Evolutionary conservation across 352 stramenopile species (phyloP).

Genomic region (Globisporangium splendens): DNA sequence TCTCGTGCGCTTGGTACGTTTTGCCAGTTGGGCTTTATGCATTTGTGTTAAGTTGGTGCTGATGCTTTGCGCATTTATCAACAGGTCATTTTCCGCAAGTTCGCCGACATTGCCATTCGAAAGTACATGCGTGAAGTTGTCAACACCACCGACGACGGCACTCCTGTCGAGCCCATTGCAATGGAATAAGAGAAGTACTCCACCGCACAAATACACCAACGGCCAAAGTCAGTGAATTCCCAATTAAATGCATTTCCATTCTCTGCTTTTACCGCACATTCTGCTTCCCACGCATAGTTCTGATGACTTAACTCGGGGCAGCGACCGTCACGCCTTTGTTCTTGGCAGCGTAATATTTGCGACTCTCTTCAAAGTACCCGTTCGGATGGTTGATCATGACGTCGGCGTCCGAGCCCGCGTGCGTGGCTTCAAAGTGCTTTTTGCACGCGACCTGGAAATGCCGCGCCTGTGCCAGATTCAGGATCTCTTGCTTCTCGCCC

Average conservation of each 20-base stretch:
- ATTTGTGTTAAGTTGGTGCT: too few species aligned
- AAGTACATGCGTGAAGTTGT: constrained; percentile 57
- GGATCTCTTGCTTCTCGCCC: constrained; percentile 91
- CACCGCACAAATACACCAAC: background rate
- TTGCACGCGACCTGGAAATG: constrained; percentile 98
- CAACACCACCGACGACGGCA: constrained; percentile 7
- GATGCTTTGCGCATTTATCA: too few species aligned
- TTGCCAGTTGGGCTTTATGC: constrained; percentile 2
- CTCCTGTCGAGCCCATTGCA: constrained; percentile 1
- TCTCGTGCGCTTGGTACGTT: constrained; percentile 56
- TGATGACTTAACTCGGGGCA: constrained; percentile 4
- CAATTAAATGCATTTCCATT: constrained; percentile 3
- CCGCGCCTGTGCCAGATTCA: constrained; percentile 87
- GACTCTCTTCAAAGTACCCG: constrained; percentile 95
- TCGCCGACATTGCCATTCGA: constrained; percentile 59
- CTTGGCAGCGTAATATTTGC: constrained; percentile 90
- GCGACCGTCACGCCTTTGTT: constrained; percentile 61
- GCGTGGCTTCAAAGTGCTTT: constrained; percentile 95
- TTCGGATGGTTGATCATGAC: constrained; percentile 99
- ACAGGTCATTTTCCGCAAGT: constrained; percentile 66
- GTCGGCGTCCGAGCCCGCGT: constrained; percentile 80
- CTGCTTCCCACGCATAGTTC: background rate
- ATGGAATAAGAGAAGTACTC: constrained; percentile 3
- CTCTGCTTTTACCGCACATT: background rate
- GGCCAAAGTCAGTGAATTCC: background rate